These are phyloP conservation scores for Flaveria sonorensis DNA, from an alignment of 129 eudicot genomes.

Conservation along the genomic window DNA sequence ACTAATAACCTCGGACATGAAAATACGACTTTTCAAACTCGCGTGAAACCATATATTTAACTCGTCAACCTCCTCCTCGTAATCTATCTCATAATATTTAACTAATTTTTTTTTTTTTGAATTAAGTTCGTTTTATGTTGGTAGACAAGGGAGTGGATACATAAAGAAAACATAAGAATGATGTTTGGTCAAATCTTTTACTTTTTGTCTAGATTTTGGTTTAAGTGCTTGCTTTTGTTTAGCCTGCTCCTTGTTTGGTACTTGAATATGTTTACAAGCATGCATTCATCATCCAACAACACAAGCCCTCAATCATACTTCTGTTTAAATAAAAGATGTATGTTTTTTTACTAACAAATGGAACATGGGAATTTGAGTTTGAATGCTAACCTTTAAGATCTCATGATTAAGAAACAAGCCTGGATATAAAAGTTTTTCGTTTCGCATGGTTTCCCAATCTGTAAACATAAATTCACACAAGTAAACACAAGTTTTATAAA, in stretches of 20 bases:
- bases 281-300: constrained; percentile 31
- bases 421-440: not conserved
- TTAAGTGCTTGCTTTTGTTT: constrained; percentile 32
- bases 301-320: constrained; percentile 26
- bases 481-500: too few species aligned
- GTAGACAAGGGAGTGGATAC: constrained; percentile 22
- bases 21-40: too few species aligned
- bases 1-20: too few species aligned
- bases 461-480: too few species aligned
- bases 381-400: not conserved
- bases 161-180: constrained; percentile 34
- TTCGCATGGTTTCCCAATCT: not conserved
- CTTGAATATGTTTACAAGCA: constrained; percentile 35
- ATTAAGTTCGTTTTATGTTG: not conserved
- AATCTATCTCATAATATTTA: too few species aligned
- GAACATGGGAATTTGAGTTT: not conserved
- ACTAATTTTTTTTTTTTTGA: too few species aligned
- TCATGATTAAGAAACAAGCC: constrained; percentile 1
- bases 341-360: constrained; percentile 2
- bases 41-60: too few species aligned
- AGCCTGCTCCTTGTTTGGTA: constrained; percentile 37
- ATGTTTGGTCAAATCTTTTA: constrained; percentile 39
- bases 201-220: constrained; percentile 40
- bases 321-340: not conserved
- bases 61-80: too few species aligned